These are phyloP conservation scores for Teunomyces aglyptinius DNA, from an alignment of 805 yeast genomes.

Conservation along the genomic window DNA sequence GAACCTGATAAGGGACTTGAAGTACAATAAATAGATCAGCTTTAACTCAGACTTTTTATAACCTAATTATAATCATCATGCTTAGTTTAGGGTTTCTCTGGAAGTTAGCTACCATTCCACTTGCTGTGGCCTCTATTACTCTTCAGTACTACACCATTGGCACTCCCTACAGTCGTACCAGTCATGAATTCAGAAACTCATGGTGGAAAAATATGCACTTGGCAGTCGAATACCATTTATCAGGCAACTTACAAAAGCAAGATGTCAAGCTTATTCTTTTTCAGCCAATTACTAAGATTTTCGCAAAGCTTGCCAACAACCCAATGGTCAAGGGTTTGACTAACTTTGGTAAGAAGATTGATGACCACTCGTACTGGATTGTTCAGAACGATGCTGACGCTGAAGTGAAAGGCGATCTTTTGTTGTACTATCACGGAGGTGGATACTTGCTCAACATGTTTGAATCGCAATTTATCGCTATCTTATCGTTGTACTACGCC, in stretches of 20 bases:
- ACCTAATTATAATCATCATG: slow-evolving; percentile 8
- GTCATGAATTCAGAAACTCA: slow-evolving; percentile 26
- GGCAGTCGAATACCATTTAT: slow-evolving; percentile 25
- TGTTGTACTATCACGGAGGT: slow-evolving; percentile 27
- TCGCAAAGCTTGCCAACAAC: slow-evolving; percentile 13
- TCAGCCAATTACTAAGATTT: slow-evolving; percentile 18
- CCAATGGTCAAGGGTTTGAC: slow-evolving; percentile 10
- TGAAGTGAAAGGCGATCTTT: slow-evolving; percentile 14
- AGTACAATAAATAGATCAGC: not conserved
- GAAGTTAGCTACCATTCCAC: slow-evolving; percentile 24
- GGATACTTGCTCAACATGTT: slow-evolving; percentile 22
- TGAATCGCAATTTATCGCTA: slow-evolving; percentile 23
- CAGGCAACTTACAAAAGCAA: slow-evolving; percentile 18
- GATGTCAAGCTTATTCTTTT: slow-evolving; percentile 23
- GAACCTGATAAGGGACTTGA: not conserved
- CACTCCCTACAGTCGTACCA: slow-evolving; percentile 27
- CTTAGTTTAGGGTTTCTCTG: slow-evolving; percentile 18
- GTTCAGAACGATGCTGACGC: slow-evolving; percentile 6
- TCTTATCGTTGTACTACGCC: slow-evolving; percentile 20
- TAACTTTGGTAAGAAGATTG: slow-evolving; percentile 14
- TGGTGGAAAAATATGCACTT: slow-evolving; percentile 29
- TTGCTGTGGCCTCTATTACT: slow-evolving; percentile 16
- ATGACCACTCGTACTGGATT: slow-evolving; percentile 15
- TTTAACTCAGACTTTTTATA: not conserved
- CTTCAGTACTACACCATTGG: slow-evolving; percentile 33